Percentiles rank a stretch among this genome's conserved stretches.
Conservation (phyloP, 768 basidiomycete genomes). For the Tylopilus rubrobrunneus region DNA sequence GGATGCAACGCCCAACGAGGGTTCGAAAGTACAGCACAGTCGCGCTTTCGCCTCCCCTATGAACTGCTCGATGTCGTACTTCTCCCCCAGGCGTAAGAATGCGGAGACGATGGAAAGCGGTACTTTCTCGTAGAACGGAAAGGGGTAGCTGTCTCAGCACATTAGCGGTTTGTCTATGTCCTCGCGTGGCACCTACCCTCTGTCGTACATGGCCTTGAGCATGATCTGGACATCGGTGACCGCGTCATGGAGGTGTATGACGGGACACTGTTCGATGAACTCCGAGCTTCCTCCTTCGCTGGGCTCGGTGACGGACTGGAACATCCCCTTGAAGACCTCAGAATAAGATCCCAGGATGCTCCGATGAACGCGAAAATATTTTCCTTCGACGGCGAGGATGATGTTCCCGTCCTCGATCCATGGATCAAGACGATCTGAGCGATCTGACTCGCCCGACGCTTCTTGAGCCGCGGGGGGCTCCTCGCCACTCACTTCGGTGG, state of each 20-base stretch:
- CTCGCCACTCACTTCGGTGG: not conserved
- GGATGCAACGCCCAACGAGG: not conserved
- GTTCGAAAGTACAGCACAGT: slow-evolving; percentile 2
- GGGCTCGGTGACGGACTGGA: not conserved
- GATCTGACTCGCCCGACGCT: not conserved
- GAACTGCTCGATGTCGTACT: slow-evolving; percentile 17
- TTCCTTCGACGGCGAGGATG: slow-evolving; percentile 22
- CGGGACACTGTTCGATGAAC: slow-evolving; percentile 19
- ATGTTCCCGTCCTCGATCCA: slow-evolving; percentile 33
- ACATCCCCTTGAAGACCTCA: slow-evolving; percentile 31
- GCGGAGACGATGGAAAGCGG: slow-evolving; percentile 3
- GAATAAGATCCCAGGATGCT: slow-evolving; percentile 25
- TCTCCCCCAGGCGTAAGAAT: slow-evolving; percentile 22
- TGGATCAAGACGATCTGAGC: slow-evolving; percentile 9
- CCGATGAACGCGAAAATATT: slow-evolving; percentile 32
- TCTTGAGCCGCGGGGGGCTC: not conserved
- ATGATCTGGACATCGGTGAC: slow-evolving; percentile 12
- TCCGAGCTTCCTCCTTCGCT: not conserved
- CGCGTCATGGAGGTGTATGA: slow-evolving; percentile 14
- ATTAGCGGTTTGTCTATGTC: not conserved
- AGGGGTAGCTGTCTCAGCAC: slow-evolving; percentile 7
- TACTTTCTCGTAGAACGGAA: slow-evolving; percentile 1
- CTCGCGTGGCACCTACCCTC: slow-evolving; percentile 10
- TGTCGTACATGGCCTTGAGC: slow-evolving; percentile 19
- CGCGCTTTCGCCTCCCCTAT: slow-evolving; percentile 8